These are phyloP conservation scores for Sambucus nigra DNA, from an alignment of 129 eudicot species.

Conservation along the genomic window DNA sequence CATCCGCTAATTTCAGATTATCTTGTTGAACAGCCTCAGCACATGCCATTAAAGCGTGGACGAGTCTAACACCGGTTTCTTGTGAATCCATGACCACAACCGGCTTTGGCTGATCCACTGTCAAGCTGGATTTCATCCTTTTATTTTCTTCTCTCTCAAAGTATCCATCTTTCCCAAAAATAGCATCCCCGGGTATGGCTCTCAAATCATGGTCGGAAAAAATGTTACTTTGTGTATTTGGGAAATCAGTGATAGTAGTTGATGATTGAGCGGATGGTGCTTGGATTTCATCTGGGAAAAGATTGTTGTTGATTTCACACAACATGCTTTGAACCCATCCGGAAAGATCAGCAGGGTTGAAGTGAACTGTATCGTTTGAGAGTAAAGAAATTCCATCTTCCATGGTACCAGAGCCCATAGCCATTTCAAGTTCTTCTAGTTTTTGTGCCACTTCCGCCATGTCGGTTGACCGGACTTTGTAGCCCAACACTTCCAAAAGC, in stretches of 20 bases:
- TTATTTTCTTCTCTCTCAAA: background rate
- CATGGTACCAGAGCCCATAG: conserved; percentile 16
- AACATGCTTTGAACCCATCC: conserved; percentile 62
- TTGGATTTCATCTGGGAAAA: no score
- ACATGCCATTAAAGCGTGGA: conserved; percentile 72
- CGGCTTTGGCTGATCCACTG: background rate
- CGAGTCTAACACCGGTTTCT: conserved; percentile 56
- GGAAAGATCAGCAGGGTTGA: conserved; percentile 56
- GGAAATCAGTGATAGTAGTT: no score
- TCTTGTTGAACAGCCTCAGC: conserved; percentile 77
- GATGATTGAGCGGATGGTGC: no score
- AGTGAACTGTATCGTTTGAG: conserved; percentile 41
- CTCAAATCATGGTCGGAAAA: no score
- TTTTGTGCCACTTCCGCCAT: no score
- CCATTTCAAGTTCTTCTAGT: no score
- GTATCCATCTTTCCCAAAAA: background rate
- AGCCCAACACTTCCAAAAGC: no score
- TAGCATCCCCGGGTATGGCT: background rate
- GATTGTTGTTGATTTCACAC: conserved; percentile 35
- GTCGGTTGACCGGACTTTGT: no score
- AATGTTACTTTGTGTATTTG: no score
- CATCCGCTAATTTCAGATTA: conserved; percentile 46
- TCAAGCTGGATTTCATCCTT: no score
- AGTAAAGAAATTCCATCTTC: no score
- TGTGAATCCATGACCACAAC: conserved; percentile 33